Conservation (phyloP, 75 land plant genomes). For the Ceratopteris richardii region DNA sequence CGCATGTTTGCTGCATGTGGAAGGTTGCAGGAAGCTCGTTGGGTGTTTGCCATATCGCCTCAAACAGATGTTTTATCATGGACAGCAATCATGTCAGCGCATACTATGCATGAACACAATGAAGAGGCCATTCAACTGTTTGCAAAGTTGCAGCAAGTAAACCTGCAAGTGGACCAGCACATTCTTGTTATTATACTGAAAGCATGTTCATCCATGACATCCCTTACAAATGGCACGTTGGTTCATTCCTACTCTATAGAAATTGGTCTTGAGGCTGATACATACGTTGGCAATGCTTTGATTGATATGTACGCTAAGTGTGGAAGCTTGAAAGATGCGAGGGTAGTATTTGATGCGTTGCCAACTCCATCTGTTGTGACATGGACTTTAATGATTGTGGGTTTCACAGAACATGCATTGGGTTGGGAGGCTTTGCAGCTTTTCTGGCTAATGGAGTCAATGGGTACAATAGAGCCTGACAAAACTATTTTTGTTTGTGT, state of each 20-base stretch:
- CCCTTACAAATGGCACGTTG: constrained; percentile 13
- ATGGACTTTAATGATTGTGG: constrained; percentile 29
- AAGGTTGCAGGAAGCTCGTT: constrained; percentile 2
- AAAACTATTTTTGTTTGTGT: constrained; percentile 14
- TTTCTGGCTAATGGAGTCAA: constrained; percentile 11
- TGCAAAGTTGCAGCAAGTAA: constrained; percentile 9
- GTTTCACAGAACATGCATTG: constrained; percentile 11
- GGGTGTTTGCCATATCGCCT: constrained; percentile 1
- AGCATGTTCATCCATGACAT: constrained; percentile 12
- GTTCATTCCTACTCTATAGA: constrained; percentile 15
- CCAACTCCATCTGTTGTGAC: constrained; percentile 19
- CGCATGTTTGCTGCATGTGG: constrained; percentile 19
- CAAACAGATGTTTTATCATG: constrained; percentile 17
- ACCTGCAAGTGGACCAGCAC: constrained; percentile 17
- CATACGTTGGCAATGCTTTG: constrained; percentile 25
- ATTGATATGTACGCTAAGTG: constrained; percentile 28
- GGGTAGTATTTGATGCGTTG: constrained; percentile 25
- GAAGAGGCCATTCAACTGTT: constrained; percentile 25
- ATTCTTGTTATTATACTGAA: constrained; percentile 25
- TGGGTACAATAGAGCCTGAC: constrained; percentile 13
- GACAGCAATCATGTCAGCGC: constrained; percentile 37
- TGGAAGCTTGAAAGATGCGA: constrained; percentile 13
- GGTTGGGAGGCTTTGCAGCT: constrained; percentile 8
- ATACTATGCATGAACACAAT: constrained; percentile 13
- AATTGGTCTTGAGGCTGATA: constrained; percentile 23